Base-by-base conservation (phyloP, 169 alveolate species). In the Theileria sp. region DNA sequence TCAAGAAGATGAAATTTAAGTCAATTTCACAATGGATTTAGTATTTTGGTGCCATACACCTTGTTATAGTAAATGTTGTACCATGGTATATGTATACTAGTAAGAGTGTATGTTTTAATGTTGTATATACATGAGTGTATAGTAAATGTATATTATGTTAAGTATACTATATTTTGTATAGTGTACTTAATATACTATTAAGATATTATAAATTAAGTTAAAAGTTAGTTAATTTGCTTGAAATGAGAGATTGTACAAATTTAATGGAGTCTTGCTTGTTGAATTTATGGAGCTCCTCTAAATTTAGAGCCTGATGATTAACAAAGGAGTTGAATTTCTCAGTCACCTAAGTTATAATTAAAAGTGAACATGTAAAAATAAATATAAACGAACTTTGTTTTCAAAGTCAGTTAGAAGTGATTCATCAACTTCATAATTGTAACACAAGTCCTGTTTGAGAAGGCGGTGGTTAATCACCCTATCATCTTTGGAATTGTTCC, bases 1-100 rank as follows among this genome's bases (percentile, higher is more conserved):
- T 82, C 32, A 76, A 73, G 34, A 66, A 25, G 34, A 10, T 66
- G 15, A 58, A 17, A n/a, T 17, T 58, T 17, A 58, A 58, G 32
- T 21, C 26, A 3, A 58, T 58, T 0, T 13, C 67, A 1, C 67
- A 58, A 58, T 58, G 67, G 67, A 9, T 58, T 9, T 58, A 58
- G 8, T 58, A 19, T 54, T n/a, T 19, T 32, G 36, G 36, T 32
- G 5, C 36, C 36, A 32, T 5, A 5, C 36, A 32, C 36, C 36
- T 32, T 32, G 5, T 3, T 32, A 32, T 32, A 32, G 8, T 32
- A 32, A 3, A 32, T 32, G 36, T 32, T 32, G 5, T 32, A 32
- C 36, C 5, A 5, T 32, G 36, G 36, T 32, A 32, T 32, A 32
- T 32, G 36, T 3, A 32, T 32, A 32, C 5, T 32, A 32, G 36